Conservation (phyloP, 2,329 filamentous ascomycete species). For the Pseudocercospora fuligena region DNA sequence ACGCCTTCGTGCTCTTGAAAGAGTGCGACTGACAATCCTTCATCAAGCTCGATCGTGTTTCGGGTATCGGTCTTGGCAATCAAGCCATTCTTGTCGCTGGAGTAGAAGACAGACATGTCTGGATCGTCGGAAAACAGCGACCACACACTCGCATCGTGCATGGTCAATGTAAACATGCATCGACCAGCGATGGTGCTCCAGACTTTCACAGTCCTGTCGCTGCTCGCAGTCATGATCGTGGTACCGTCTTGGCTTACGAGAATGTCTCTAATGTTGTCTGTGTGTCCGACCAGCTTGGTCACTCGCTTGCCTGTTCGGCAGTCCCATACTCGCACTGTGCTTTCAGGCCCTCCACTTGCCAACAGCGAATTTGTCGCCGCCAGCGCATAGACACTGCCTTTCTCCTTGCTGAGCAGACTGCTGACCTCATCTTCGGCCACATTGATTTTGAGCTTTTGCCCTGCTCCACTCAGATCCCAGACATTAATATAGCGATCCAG, state of each 20-base stretch:
- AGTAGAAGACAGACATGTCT: slow-evolving; percentile 88
- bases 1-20: slow-evolving; percentile 90
- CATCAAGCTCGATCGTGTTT: slow-evolving; percentile 75
- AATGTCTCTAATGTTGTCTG: slow-evolving; percentile 90
- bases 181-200: slow-evolving; percentile 95
- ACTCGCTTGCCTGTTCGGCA: slow-evolving; percentile 84
- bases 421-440: slow-evolving; percentile 79
- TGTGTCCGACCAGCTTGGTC: slow-evolving; percentile 96
- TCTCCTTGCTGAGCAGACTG: slow-evolving; percentile 71
- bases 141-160: slow-evolving; percentile 99
- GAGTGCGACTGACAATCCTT: slow-evolving; percentile 87
- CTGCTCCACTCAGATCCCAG: slow-evolving; percentile 89
- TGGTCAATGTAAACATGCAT: slow-evolving; percentile 97
- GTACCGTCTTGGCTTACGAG: slow-evolving; percentile 87
- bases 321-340: slow-evolving; percentile 91
- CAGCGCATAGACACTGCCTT: slow-evolving; percentile 93
- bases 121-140: slow-evolving; percentile 89
- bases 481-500: slow-evolving; percentile 89
- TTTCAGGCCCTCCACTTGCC: slow-evolving; percentile 92
- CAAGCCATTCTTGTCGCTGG: slow-evolving; percentile 85
- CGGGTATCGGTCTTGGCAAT: slow-evolving; percentile 96
- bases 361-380: slow-evolving; percentile 79
- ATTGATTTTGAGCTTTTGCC: slow-evolving; percentile 85
- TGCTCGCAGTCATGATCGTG: slow-evolving; percentile 90
- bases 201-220: slow-evolving; percentile 95